A percentile compares a stretch with the other conserved stretches of the same genome.
These are phyloP conservation scores for Hymenoscyphus infarciens DNA, from an alignment of 2,329 filamentous ascomycete species.

Conservation along the genomic window DNA sequence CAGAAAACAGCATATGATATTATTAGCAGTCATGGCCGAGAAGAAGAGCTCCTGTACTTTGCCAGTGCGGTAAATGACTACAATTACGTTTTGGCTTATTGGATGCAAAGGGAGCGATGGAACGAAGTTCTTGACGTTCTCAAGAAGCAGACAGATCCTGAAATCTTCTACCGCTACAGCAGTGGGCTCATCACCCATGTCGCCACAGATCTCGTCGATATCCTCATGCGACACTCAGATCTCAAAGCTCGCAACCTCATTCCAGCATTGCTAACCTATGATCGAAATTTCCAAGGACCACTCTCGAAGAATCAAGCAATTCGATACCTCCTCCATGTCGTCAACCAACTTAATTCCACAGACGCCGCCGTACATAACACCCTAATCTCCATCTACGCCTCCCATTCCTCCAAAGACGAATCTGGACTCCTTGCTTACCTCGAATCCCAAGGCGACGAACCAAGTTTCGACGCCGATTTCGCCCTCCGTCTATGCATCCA, in stretches of 20 bases:
- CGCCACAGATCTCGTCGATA: conserved; percentile 83
- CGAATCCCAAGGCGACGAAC: conserved; percentile 82
- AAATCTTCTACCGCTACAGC: conserved; percentile 95
- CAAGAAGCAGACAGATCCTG: conserved; percentile 86
- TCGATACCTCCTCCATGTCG: conserved; percentile 88
- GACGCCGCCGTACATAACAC: conserved; percentile 94
- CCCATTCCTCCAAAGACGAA: conserved; percentile 78
- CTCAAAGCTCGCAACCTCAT: conserved; percentile 85
- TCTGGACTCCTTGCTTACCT: conserved; percentile 83
- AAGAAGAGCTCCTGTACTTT: conserved; percentile 88
- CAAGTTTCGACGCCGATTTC: conserved; percentile 91
- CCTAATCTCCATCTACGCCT: conserved; percentile 91
- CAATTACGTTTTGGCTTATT: conserved; percentile 93
- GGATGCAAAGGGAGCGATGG: conserved; percentile 96
- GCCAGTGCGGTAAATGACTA: conserved; percentile 86
- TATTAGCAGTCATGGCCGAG: conserved; percentile 89
- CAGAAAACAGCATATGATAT: conserved; percentile 91
- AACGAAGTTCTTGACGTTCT: conserved; percentile 79
- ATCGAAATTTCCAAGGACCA: conserved; percentile 67
- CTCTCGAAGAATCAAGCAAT: conserved; percentile 83
- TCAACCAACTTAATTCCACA: conserved; percentile 77
- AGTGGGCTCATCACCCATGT: conserved; percentile 93
- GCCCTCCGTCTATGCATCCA: conserved; percentile 93
- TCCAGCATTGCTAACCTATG: conserved; percentile 90
- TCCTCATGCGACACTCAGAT: conserved; percentile 86